phyloP scores from a whole-genome alignment of 371 early-diverging fungal genomes.

The Saksenaea oblongispora region DNA sequence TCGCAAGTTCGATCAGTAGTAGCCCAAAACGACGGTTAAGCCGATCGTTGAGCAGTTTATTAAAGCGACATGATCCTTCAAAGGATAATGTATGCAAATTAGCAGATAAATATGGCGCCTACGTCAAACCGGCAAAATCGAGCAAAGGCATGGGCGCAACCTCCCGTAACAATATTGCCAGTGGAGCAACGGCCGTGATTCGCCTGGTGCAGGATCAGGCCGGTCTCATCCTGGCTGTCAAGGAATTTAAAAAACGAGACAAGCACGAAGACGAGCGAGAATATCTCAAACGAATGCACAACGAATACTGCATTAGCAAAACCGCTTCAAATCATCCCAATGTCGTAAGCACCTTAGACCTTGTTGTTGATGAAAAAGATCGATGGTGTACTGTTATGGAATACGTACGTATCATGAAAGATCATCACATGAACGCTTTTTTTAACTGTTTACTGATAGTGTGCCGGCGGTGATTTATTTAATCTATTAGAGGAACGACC shows the following conservation, averaged over 20 bases:
- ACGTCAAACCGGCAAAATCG: constrained; percentile 29
- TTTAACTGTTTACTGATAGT: constrained; percentile 28
- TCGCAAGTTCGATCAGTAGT: not conserved
- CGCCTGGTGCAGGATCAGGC: constrained; percentile 32
- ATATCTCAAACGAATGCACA: constrained; percentile 69
- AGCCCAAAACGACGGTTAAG: not conserved
- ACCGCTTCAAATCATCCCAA: constrained; percentile 63
- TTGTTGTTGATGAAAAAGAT: constrained; percentile 63
- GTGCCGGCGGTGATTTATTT: constrained; percentile 67
- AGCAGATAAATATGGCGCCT: constrained; percentile 40
- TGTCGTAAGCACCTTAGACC: constrained; percentile 72
- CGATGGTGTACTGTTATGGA: constrained; percentile 73
- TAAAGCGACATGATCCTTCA: not conserved
- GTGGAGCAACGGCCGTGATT: constrained; percentile 52
- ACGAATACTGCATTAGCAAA: constrained; percentile 76
- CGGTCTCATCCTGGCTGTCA: constrained; percentile 40
- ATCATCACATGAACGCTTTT: not conserved
- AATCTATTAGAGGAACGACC: constrained; percentile 48
- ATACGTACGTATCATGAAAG: constrained; percentile 40
- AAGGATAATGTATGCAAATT: constrained; percentile 9
- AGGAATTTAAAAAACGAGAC: constrained; percentile 67
- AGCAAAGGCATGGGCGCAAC: constrained; percentile 33
- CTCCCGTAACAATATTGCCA: constrained; percentile 42
- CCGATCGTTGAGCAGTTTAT: not conserved
- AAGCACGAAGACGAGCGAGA: constrained; percentile 61